These are phyloP conservation scores for Torrubiella hemipterigena DNA, from an alignment of 2,329 filamentous ascomycete species.

Conservation along the genomic window DNA sequence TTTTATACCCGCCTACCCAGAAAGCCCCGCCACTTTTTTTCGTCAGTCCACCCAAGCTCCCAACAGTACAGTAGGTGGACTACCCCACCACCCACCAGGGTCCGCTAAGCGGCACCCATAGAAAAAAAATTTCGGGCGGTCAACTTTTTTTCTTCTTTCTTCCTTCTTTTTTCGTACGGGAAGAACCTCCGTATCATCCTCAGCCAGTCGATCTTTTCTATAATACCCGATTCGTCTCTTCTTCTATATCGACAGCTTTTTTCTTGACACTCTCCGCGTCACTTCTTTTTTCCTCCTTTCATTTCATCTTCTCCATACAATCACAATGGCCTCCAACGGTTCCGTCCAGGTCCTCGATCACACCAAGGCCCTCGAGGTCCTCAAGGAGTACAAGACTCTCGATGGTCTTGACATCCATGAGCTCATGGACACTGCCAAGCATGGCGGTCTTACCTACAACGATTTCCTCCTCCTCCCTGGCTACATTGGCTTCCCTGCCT, in stretches of 20 bases:
- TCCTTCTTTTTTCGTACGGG: constrained; percentile 38
- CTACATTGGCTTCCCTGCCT: constrained; percentile 95
- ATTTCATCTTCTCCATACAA: constrained; percentile 15
- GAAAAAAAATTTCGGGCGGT: constrained; percentile 29
- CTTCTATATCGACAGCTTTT: constrained; percentile 16
- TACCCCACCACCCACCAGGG: too few relatives aligned
- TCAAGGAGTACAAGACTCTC: constrained; percentile 65
- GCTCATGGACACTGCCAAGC: constrained; percentile 80
- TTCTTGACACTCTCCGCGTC: constrained; percentile 23
- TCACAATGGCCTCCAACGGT: constrained; percentile 54
- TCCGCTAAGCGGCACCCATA: constrained; percentile 4
- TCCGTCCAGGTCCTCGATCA: constrained; percentile 55
- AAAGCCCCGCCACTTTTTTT: too few relatives aligned
- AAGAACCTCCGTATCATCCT: constrained; percentile 36
- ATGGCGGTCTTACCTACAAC: constrained; percentile 95
- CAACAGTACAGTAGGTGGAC: too few relatives aligned
- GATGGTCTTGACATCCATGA: constrained; percentile 84
- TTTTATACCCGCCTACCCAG: too few relatives aligned
- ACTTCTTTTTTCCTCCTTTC: constrained; percentile 12
- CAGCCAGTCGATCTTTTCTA: constrained; percentile 21
- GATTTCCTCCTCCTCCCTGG: constrained; percentile 95
- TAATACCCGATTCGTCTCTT: constrained; percentile 24
- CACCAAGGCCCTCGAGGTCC: constrained; percentile 63
- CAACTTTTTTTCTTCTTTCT: constrained; percentile 24
- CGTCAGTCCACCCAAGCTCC: too few relatives aligned